Conservation (phyloP, 78 protist species). For the Diacronema lutheri region DNA sequence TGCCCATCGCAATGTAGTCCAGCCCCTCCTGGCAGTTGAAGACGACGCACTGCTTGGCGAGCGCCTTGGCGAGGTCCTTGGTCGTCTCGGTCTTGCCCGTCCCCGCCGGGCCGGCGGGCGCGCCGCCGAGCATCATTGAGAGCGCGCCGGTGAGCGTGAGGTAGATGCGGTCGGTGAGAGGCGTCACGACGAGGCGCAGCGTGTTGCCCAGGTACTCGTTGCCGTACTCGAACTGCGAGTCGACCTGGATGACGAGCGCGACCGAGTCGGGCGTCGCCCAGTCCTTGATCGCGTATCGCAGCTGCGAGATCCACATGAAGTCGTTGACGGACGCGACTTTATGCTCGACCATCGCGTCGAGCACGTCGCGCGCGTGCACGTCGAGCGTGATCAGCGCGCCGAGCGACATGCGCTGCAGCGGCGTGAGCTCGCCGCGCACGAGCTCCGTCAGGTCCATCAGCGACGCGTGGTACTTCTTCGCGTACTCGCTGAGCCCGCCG, state of each 20-base stretch:
- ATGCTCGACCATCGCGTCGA: constrained; percentile 29
- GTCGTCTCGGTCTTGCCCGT: constrained; percentile 84
- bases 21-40: constrained; percentile 73
- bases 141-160: constrained; percentile 81
- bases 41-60: constrained; percentile 76
- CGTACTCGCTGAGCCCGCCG: background rate
- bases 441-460: constrained; percentile 37
- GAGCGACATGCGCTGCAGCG: constrained; percentile 48
- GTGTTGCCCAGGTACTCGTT: constrained; percentile 90
- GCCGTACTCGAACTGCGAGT: constrained; percentile 52
- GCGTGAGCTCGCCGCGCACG: constrained; percentile 34
- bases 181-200: constrained; percentile 71
- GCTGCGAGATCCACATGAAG: constrained; percentile 83
- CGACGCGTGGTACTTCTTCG: constrained; percentile 11
- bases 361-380: constrained; percentile 78
- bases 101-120: constrained; percentile 90
- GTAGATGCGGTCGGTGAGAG: constrained; percentile 83
- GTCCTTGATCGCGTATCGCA: constrained; percentile 45
- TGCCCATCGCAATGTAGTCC: constrained; percentile 63
- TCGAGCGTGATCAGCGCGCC: constrained; percentile 72
- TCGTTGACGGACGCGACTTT: constrained; percentile 7
- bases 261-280: background rate
- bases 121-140: constrained; percentile 80
- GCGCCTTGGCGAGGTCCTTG: constrained; percentile 81
- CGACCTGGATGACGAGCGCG: background rate